Conservation (phyloP, 805 yeast species). For the Zygotorulaspora florentina region DNA sequence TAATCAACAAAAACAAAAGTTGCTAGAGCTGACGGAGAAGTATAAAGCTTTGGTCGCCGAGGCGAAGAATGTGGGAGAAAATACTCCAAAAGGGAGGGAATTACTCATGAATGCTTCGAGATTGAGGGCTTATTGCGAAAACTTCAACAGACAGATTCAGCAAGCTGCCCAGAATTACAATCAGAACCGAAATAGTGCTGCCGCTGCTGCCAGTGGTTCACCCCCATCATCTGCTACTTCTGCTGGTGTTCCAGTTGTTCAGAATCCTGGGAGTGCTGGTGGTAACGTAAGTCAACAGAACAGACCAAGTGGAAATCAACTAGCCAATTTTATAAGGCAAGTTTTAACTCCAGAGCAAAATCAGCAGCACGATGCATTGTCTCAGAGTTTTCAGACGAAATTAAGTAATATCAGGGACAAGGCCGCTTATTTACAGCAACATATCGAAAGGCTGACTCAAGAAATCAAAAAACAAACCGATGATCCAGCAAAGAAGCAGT, state of each 20-base stretch:
- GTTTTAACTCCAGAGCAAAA: conserved; percentile 31
- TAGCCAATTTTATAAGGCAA: conserved; percentile 29
- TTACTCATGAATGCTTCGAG: conserved; percentile 60
- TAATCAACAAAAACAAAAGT: conserved; percentile 23
- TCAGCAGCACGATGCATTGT: conserved; percentile 28
- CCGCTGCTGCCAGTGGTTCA: conserved; percentile 16
- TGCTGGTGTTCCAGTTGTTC: conserved; percentile 8
- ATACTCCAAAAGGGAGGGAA: conserved; percentile 57
- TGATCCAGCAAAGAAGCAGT: conserved; percentile 25
- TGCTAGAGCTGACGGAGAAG: conserved; percentile 56
- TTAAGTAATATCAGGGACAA: conserved; percentile 32
- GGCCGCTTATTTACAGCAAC: conserved; percentile 28
- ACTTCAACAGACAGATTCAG: conserved; percentile 42
- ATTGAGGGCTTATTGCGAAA: conserved; percentile 56
- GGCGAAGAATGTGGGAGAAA: conserved; percentile 59
- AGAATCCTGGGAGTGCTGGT: conserved; percentile 12
- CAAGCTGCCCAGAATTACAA: conserved; percentile 26
- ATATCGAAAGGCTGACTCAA: conserved; percentile 29
- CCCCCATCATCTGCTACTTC: conserved; percentile 6
- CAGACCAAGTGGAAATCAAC: conserved; percentile 13
- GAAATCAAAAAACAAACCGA: conserved; percentile 29
- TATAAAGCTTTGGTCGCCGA: conserved; percentile 54
- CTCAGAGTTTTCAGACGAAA: conserved; percentile 27
- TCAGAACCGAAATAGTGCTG: conserved; percentile 14
- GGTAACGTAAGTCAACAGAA: conserved; percentile 13